Conservation (phyloP, 352 stramenopile genomes). For the Vaucheria bursata region DNA sequence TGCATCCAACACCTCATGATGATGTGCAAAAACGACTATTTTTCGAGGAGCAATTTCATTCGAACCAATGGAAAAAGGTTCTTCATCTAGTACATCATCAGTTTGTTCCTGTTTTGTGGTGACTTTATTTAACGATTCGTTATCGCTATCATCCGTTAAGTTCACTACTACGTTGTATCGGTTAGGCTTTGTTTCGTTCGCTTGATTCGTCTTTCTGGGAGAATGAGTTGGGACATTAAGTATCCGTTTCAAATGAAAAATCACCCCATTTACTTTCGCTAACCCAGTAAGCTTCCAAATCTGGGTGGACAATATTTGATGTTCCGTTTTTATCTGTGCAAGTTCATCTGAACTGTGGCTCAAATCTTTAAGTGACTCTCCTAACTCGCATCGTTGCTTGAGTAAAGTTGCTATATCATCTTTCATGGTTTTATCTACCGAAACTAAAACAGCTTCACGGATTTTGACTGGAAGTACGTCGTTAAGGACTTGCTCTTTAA, state of each 20-base stretch:
- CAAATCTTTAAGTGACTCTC: neutral
- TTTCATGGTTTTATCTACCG: neutral
- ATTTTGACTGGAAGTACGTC: conserved; percentile 36
- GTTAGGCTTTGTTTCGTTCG: no score
- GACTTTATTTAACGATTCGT: no score
- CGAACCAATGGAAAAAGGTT: no score
- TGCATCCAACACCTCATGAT: conserved; percentile 59
- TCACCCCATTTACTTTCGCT: no score
- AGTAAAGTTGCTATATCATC: neutral
- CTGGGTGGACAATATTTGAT: neutral
- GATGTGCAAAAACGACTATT: conserved; percentile 73
- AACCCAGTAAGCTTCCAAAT: neutral
- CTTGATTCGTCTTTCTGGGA: no score
- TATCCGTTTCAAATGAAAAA: no score
- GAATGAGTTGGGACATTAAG: no score
- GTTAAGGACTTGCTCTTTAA: conserved; percentile 38
- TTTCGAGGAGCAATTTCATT: conserved; percentile 50
- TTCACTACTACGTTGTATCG: no score
- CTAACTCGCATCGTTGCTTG: neutral
- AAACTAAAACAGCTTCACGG: conserved; percentile 24
- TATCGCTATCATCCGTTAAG: no score
- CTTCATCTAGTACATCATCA: no score
- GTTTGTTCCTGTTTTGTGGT: neutral
- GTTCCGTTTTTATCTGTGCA: neutral
- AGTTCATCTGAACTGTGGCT: neutral